Base-by-base conservation (phyloP, 306 rosid species). In the Glycine tomentella region DNA sequence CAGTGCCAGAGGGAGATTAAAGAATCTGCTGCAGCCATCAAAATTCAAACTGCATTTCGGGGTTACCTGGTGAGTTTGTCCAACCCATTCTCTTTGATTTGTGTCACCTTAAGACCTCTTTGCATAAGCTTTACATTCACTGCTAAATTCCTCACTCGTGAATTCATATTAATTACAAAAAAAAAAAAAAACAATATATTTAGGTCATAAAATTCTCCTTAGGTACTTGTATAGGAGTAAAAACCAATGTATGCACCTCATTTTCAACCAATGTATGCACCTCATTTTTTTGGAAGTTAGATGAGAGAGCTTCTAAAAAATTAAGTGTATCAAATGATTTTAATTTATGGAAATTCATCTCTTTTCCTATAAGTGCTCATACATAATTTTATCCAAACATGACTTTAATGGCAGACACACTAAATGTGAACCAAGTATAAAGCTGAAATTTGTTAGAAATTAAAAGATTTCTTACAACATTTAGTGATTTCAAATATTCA, bases 31-130 rank as follows among this genome's bases (percentile, higher is more conserved):
- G 57, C 75, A 48, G 95, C 91, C 61, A 86, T 90, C 61, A 90
- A 78, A 84, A 90, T 95, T 63, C 99, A 95, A 84, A 83, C 98
- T 8, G 86, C 96, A 31, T 95, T 91, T 58, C 65, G 98, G 72
- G 96, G 97, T 72, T 90, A 88, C 86, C 97, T 95, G 4, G 99
- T 95, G 85, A 93, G 99, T 87, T 80, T 72, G 3, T 73, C 45
- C 81, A 78, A 59, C 4, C 71, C 45, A 16, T 52, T 76, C 50
- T 79, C 48, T 82, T 71, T 64, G 13, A 4, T 45, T 50, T 9
- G 6, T 31, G 9, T 55, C n/a, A 20, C 25, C 58, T 45, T 36
- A 16, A 48, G 16, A 58, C 34, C 80, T 79, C 44, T 42, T 81
- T 70, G 15, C 55, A 66, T 48, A 10, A 48, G 72, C 20, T 83